A percentile compares a stretch with the other conserved stretches of the same genome.
Conservation (phyloP, 2,329 filamentous ascomycete species). For the Amylocarpus encephaloides region DNA sequence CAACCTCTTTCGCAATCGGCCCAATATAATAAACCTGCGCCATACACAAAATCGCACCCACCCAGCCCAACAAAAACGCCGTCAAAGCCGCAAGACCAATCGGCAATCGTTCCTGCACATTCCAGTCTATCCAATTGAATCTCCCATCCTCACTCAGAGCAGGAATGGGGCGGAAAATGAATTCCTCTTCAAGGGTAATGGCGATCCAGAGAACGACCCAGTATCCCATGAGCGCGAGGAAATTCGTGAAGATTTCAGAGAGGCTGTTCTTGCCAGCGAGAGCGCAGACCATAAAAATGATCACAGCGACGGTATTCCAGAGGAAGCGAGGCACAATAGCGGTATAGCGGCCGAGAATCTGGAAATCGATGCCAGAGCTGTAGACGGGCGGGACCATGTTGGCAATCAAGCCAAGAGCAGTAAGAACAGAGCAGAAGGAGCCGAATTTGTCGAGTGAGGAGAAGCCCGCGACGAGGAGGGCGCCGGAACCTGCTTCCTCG, state of each 20-base stretch:
- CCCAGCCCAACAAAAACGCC: conserved; percentile 60
- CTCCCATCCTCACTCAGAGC: conserved; percentile 20
- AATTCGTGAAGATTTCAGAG: conserved; percentile 61
- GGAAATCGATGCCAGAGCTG: conserved; percentile 59
- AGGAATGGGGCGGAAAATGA: conserved; percentile 48
- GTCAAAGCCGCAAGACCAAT: conserved; percentile 54
- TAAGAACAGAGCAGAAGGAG: conserved; percentile 58
- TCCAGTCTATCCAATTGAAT: conserved; percentile 58
- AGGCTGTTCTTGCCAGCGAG: conserved; percentile 55
- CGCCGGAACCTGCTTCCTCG: conserved; percentile 54
- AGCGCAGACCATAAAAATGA: conserved; percentile 60
- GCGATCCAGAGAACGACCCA: conserved; percentile 60
- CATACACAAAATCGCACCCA: conserved; percentile 60
- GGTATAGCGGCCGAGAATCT: conserved; percentile 55
- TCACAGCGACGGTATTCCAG: conserved; percentile 56
- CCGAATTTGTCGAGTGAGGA: conserved; percentile 54
- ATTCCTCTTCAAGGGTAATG: conserved; percentile 55
- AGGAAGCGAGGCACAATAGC: conserved; percentile 54
- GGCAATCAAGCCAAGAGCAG: conserved; percentile 57
- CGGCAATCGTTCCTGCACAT: conserved; percentile 51
- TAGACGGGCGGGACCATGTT: conserved; percentile 63
- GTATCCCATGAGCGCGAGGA: conserved; percentile 65
- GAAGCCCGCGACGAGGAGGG: conserved; percentile 58
- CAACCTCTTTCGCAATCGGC: conserved; percentile 51
- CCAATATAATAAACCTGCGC: conserved; percentile 62